phyloP scores from a whole-genome alignment of 306 rosid species.

The Corylus avellana region DNA sequence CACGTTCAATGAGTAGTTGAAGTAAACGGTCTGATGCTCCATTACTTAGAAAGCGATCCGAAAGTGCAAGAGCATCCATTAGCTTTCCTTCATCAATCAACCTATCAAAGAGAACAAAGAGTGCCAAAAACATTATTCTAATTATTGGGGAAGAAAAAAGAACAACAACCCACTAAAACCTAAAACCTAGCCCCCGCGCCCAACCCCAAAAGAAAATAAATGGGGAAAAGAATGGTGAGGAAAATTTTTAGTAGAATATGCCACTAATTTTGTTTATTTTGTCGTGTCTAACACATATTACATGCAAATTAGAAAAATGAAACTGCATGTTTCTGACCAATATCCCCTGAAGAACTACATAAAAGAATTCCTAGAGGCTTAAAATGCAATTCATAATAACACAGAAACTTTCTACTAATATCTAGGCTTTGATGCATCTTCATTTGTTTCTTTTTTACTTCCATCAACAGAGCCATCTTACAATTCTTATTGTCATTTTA shows the following conservation, averaged over 20 bases:
- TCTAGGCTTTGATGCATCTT: not conserved
- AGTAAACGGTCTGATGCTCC: constrained; percentile 91
- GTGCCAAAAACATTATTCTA: constrained; percentile 19
- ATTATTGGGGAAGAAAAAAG: constrained; percentile 22
- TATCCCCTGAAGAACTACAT: not conserved
- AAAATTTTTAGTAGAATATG: not conserved
- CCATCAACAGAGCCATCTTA: not conserved
- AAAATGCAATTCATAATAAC: not conserved
- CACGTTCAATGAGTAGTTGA: constrained; percentile 75
- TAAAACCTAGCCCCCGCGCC: not conserved
- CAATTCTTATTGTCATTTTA: not conserved
- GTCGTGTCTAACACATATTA: not conserved
- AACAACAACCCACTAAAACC: constrained; percentile 14
- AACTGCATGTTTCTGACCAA: not conserved
- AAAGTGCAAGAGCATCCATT: constrained; percentile 96
- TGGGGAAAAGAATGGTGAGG: not conserved
- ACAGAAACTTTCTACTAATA: not conserved
- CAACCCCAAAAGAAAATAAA: not conserved
- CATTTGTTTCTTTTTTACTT: not conserved
- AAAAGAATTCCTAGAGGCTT: not conserved
- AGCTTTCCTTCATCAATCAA: constrained; percentile 86
- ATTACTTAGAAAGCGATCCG: constrained; percentile 95
- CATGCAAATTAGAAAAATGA: too few species aligned
- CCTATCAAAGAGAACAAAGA: constrained; percentile 38
- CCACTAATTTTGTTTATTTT: not conserved